Evolutionary conservation across 805 yeast species (phyloP).

Genomic region (Wickerhamiella sorbophila): DNA sequence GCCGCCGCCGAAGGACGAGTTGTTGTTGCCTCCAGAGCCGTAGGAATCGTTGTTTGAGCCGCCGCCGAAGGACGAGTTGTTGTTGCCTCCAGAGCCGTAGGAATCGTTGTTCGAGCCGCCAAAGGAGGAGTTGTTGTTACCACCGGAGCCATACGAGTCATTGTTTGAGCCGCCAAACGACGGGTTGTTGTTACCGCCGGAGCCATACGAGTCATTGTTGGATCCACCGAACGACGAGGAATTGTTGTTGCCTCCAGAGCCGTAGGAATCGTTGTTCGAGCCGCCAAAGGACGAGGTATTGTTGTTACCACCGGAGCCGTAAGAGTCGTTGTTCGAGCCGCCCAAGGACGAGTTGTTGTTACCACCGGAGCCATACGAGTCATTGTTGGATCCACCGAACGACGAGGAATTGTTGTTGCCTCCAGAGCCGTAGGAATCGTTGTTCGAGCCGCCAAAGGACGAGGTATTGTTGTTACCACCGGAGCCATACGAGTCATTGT

Average conservation of each 20-base stretch:
- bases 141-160: conserved; percentile 24
- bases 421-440: conserved; percentile 16
- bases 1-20: conserved; percentile 12
- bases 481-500: conserved; percentile 3
- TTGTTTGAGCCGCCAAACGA: conserved; percentile 22
- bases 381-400: conserved; percentile 17
- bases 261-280: conserved; percentile 15
- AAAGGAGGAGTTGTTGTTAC: conserved; percentile 7
- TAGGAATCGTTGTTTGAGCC: conserved; percentile 27
- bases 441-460: conserved; percentile 16
- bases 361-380: conserved; percentile 1
- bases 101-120: conserved; percentile 15
- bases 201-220: conserved; percentile 14
- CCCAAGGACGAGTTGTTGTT: conserved; percentile 13
- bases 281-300: conserved; percentile 24
- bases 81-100: conserved; percentile 19
- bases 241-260: conserved; percentile 4
- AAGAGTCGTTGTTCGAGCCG: conserved; percentile 13
- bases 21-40: conserved; percentile 22
- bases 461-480: conserved; percentile 12
- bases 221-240: conserved; percentile 13
- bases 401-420: conserved; percentile 17
- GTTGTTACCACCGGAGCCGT: conserved; percentile 14
- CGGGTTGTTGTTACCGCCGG: conserved; percentile 11
- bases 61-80: conserved; percentile 17